Evolutionary conservation across 2,329 filamentous ascomycete genomes (phyloP), one percentile per base, ranked within the genome.

Genomic region (Teratosphaeriaceae sp.): DNA sequence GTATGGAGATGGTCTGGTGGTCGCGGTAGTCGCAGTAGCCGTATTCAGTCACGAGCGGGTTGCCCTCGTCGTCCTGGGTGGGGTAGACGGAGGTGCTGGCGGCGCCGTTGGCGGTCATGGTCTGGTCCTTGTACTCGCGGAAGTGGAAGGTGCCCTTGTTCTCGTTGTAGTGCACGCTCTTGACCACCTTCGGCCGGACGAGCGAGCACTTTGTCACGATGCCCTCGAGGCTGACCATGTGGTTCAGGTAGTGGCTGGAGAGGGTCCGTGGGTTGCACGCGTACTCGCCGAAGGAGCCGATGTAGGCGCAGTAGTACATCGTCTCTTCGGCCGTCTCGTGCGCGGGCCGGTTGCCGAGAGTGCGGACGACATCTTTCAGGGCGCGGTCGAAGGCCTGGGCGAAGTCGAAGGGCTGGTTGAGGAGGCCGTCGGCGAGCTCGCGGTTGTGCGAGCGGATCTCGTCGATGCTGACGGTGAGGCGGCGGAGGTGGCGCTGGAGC

Each of bases 131-230:
- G 65, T 98, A 98, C 63, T 92, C 88, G 51, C 88, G 79, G 59
- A 86, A 88, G 58, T 90, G 81, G 55, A 97, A 98, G 30, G 84
- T 85, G 51, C 87, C 78, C 64, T 87, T 88, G 51, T 70, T 79
- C 67, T 96, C 89, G 58, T 88, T 94, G 69, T 89, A 97, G 65
- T 98, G 92, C 41, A 98, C 89, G 67, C 92, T 97, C 70, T 94
- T 94, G 49, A 97, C 83, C n/a, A 98, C 81, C 68, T 98, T 98
- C 9, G 92, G 92, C 44, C 94, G 79, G 50, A 98, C 94, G 16
- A 98, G 75, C 19, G 89, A 96, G 68, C 88, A 94, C 65, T 92
- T 85, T 26, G 92, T 98, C 31, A 98, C 92, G 57, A 98, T 98
- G 36, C 92, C 92, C 67, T 98, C 92, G 40, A 98, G 76, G 3